phyloP scores from a whole-genome alignment of 306 rosid genomes.

The Rosa lucieae region DNA sequence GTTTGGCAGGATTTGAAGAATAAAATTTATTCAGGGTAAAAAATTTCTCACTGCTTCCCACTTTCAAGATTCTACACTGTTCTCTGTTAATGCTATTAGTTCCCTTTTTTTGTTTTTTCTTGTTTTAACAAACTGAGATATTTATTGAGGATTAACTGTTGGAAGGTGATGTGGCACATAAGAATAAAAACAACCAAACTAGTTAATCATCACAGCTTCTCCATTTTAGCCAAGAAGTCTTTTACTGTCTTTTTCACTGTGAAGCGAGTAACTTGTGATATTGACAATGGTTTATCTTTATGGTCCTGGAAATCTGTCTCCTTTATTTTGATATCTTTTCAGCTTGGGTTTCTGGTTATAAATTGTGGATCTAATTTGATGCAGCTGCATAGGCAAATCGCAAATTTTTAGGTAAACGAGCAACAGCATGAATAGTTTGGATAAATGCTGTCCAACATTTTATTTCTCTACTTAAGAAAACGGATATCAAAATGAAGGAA shows the following conservation, averaged over 20 bases:
- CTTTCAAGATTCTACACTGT: neutral
- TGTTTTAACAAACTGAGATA: neutral
- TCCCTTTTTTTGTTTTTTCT: too few species aligned
- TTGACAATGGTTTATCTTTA: neutral
- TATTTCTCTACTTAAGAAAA: neutral
- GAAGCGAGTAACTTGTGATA: neutral
- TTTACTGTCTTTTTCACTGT: neutral
- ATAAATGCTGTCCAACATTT: neutral
- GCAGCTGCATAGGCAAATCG: neutral
- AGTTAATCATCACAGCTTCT: neutral
- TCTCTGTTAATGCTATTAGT: neutral
- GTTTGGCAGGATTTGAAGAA: constrained; percentile 58
- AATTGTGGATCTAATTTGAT: neutral
- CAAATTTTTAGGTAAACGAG: neutral
- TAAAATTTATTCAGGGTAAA: constrained; percentile 23
- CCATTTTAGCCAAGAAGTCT: neutral
- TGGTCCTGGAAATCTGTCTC: neutral
- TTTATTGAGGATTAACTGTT: neutral
- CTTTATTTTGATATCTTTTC: neutral
- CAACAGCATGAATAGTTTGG: neutral
- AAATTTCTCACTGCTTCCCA: neutral
- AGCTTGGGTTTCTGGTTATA: neutral
- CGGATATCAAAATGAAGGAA: neutral
- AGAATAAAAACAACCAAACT: neutral
- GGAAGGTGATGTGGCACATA: neutral